phyloP scores from a whole-genome alignment of 73 alveolate genomes.

The Breviolum minutum region DNA sequence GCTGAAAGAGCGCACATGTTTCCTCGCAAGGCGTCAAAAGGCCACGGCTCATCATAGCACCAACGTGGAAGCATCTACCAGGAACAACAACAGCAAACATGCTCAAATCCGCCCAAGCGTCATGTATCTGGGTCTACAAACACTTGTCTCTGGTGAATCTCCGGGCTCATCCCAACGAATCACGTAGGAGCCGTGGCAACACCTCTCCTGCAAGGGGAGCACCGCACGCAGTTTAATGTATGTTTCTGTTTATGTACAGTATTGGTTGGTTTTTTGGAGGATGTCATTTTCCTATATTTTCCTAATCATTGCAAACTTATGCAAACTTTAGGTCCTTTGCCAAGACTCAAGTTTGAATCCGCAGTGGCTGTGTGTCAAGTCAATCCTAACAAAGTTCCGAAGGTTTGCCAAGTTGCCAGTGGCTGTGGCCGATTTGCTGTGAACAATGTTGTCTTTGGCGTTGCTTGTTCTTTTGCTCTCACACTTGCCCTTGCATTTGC shows the following conservation, averaged over 20 bases:
- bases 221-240: background rate
- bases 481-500: no score
- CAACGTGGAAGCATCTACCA: background rate
- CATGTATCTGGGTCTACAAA: constrained; percentile 72
- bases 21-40: constrained; percentile 1
- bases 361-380: no score
- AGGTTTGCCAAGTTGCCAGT: no score
- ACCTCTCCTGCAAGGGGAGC: constrained; percentile 18
- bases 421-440: no score
- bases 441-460: no score
- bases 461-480: no score
- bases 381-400: no score
- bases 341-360: no score
- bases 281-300: no score
- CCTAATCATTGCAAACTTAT: no score
- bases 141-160: constrained; percentile 59
- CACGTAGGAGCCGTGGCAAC: background rate
- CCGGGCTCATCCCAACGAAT: constrained; percentile 85
- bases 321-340: no score
- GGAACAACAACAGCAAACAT: background rate
- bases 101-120: background rate
- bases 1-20: constrained; percentile 25
- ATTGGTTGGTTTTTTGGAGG: no score
- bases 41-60: background rate
- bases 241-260: background rate